Conservation (phyloP, 805 yeast genomes). For the Metschnikowia sp. region DNA sequence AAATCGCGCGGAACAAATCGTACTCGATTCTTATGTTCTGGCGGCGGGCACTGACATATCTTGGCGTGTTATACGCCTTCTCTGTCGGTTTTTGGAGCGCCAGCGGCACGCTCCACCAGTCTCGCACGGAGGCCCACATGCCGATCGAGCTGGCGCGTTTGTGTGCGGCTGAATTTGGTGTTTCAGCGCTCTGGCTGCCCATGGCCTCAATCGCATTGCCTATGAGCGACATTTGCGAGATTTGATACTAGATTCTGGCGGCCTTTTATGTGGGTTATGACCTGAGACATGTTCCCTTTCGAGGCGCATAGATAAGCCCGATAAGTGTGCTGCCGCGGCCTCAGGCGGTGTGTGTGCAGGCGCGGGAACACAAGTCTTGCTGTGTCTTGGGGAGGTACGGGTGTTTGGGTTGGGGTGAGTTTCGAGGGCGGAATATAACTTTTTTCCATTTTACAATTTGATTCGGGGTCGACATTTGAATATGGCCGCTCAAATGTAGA, state of each 20-base stretch:
- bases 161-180: not conserved
- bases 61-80: constrained; percentile 5
- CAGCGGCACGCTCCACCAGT: constrained; percentile 38
- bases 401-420: too few species aligned
- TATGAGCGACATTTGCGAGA: constrained; percentile 9
- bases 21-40: constrained; percentile 31
- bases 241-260: not conserved
- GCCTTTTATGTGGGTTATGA: not conserved
- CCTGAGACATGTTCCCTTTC: too few species aligned
- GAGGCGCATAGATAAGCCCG: constrained; percentile 2
- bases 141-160: constrained; percentile 21
- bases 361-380: too few species aligned
- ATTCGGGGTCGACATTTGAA: too few species aligned
- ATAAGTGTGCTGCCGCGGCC: not conserved
- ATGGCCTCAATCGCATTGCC: constrained; percentile 23
- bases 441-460: too few species aligned
- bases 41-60: constrained; percentile 19
- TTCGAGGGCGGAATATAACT: too few species aligned
- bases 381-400: too few species aligned
- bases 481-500: too few species aligned
- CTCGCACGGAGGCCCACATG: constrained; percentile 25
- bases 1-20: constrained; percentile 31
- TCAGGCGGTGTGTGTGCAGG: not conserved
- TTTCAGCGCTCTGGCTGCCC: constrained; percentile 19
- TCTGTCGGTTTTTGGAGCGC: constrained; percentile 20